Base-by-base conservation (phyloP, 768 basidiomycete species). In the Leccinum subgranulosum region DNA sequence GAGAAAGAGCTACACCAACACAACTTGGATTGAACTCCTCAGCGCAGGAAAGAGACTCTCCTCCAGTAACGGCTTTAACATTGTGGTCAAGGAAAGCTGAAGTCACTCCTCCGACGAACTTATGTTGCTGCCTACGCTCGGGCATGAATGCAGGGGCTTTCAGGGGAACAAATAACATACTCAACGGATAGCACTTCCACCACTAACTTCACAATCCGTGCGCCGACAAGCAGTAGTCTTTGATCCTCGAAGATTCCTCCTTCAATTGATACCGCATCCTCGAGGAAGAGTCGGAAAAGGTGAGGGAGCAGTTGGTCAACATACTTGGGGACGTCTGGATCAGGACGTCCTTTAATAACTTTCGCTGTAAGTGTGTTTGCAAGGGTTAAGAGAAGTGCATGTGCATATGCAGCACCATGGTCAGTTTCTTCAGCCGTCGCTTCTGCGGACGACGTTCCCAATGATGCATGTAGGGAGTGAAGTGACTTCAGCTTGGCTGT, bases 261-360 rank as follows among this genome's bases (percentile, higher is more conserved):
- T 43, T 62, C 59, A 29, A 60, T 64, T 43, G 59, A 54, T 14
- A 75, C 56, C 1, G 79, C 73, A 11, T 77, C 77, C 36, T 70
- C 66, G n/a, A 85, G 66, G 54, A 83, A 80, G 29, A 96, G 69
- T 51, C 84, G 84, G 64, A 85, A 92, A 4, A 98, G 65, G 28
- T 81, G 76, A 15, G 88, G 84, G 2, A 94, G 79, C 1, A 98
- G 75, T 19, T 79, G 77, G 61, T 97, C 91, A 34, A 88, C 78
- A 66, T 94, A 93, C 71, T 89, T 92, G 0, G 81, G 73, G 17
- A 98, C 79, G 67, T 98, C 97, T 0, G 74, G 67, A 68, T 96
- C 85, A 33, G 77, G 79, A 25, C 66, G 72, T 50, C 48, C 25
- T 54, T 68, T 68, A 33, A 75, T 71, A 7, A 79, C 74, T 69